These are phyloP conservation scores for Rhodotorula glutinis DNA, from an alignment of 1,284 basidiomycete species.

Conservation along the genomic window DNA sequence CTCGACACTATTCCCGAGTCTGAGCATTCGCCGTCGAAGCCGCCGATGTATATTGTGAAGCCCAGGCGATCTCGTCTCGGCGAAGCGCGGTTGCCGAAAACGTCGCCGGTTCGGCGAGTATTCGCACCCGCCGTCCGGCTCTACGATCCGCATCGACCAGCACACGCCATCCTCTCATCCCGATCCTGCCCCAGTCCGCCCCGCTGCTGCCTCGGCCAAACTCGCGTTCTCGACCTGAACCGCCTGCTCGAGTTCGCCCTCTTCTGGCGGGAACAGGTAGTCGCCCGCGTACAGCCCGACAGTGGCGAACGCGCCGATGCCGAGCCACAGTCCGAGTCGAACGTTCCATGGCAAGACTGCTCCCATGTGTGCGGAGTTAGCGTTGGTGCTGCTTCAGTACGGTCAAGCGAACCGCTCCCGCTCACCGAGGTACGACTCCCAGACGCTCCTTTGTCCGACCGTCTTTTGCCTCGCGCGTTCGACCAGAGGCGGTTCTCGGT, in stretches of 20 bases:
- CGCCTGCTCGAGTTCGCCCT: slow-evolving; percentile 12
- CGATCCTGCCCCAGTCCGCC: too few species aligned
- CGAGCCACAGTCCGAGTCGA: slow-evolving; percentile 31
- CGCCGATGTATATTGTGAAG: too few species aligned
- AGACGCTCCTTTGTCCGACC: slow-evolving; percentile 30
- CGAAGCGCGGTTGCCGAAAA: too few species aligned
- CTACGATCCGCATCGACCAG: too few species aligned
- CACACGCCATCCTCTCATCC: too few species aligned
- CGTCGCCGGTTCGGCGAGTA: too few species aligned
- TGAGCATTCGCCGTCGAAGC: too few species aligned
- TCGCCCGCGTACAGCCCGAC: slow-evolving; percentile 37
- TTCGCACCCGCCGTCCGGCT: too few species aligned
- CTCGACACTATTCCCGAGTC: too few species aligned
- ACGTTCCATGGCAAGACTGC: slow-evolving; percentile 30
- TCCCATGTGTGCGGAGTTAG: neutral
- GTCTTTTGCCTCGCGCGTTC: slow-evolving; percentile 26
- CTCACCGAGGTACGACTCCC: slow-evolving; percentile 40
- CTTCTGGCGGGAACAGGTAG: slow-evolving; percentile 25
- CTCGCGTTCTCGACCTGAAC: neutral
- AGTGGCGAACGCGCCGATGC: slow-evolving; percentile 15
- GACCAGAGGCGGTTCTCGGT: slow-evolving; percentile 30
- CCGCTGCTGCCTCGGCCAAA: neutral
- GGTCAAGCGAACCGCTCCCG: too few species aligned
- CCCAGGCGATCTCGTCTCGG: too few species aligned
- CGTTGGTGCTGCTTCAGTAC: too few species aligned